Conservation (phyloP, 2,329 filamentous ascomycete species). For the Rhytidhysteron rufulum region DNA sequence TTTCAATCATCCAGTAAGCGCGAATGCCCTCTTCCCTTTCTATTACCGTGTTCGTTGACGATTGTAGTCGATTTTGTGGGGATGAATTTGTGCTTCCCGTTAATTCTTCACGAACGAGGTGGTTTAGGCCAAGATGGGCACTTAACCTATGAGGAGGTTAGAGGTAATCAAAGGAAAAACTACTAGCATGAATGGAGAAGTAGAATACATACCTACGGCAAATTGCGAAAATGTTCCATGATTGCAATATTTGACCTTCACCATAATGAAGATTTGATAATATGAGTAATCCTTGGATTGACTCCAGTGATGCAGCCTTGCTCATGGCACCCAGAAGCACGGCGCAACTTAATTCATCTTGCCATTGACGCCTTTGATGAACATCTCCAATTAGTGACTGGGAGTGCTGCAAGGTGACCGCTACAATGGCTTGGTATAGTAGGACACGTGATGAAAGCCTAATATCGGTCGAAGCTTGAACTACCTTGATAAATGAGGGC, state of each 20-base stretch:
- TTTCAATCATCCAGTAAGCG: slow-evolving; percentile 37
- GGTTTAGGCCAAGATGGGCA: slow-evolving; percentile 23
- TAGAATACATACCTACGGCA: background rate
- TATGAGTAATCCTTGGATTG: background rate
- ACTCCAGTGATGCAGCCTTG: background rate
- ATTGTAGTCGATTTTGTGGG: slow-evolving; percentile 24
- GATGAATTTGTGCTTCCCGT: slow-evolving; percentile 23
- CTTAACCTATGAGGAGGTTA: slow-evolving; percentile 17
- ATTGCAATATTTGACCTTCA: background rate
- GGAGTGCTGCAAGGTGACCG: slow-evolving; percentile 21
- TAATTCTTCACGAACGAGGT: slow-evolving; percentile 21
- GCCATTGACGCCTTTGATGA: slow-evolving; percentile 13
- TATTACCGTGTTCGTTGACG: slow-evolving; percentile 23
- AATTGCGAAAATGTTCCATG: background rate
- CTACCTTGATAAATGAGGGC: slow-evolving; percentile 14
- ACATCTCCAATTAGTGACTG: slow-evolving; percentile 14
- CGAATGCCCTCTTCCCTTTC: slow-evolving; percentile 33
- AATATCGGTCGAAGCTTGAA: slow-evolving; percentile 11
- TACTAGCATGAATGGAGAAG: background rate
- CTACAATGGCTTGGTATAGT: slow-evolving; percentile 27
- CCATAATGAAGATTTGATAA: background rate
- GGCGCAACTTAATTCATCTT: slow-evolving; percentile 20
- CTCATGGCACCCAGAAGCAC: slow-evolving; percentile 6
- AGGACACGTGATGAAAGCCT: slow-evolving; percentile 20
- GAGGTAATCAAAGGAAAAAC: background rate